Base-by-base conservation (phyloP, 768 basidiomycete species). In the Tricholoma sp. region DNA sequence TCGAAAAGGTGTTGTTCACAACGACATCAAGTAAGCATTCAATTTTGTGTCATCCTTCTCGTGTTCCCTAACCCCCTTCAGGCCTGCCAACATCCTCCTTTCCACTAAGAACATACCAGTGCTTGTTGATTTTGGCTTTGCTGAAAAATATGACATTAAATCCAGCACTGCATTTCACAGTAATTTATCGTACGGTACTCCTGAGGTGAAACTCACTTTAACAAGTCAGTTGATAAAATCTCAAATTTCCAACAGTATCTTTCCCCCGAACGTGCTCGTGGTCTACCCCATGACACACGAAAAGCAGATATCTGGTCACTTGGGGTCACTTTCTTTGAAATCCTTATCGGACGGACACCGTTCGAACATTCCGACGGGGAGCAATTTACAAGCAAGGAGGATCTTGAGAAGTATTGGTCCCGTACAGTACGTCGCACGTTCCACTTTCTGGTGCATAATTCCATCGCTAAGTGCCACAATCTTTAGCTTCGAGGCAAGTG, bases 51-150 rank as follows among this genome's bases (percentile, higher is more conserved):
- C 4, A n/a, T 50, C n/a, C 47, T 50, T 8, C n/a, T 7, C 8
- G 2, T 60, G 43, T 56, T n/a, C 41, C 54, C 55, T 49, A 39
- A 18, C 22, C 50, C 8, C 24, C 24, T 54, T 5, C 61, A 95
- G 92, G 64, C 94, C 94, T 0, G 91, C 94, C 14, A 99, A 99
- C 66, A 93, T 99, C 63, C 80, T 99, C 2, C 77, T 99, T 47
- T 89, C 90, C 0, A 72, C 74, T 55, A 79, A 85, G 61, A 86
- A 87, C 64, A 75, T 94, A 1, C 92, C 94, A 0, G 89, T 97
- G 3, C 82, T 98, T 3, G 89, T 97, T 35, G 97, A 98, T 71
- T 99, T 97, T 65, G 96, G 97, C 1, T 99, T 98, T 64, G 93
- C 96, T 1, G 91, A 96, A 66, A 84, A 83, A 61, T 94, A 94